Evolutionary conservation across 495 filamentous ascomycete species (phyloP), one percentile per base, ranked within the genome.

Genomic region (Aspergillus biplanus): DNA sequence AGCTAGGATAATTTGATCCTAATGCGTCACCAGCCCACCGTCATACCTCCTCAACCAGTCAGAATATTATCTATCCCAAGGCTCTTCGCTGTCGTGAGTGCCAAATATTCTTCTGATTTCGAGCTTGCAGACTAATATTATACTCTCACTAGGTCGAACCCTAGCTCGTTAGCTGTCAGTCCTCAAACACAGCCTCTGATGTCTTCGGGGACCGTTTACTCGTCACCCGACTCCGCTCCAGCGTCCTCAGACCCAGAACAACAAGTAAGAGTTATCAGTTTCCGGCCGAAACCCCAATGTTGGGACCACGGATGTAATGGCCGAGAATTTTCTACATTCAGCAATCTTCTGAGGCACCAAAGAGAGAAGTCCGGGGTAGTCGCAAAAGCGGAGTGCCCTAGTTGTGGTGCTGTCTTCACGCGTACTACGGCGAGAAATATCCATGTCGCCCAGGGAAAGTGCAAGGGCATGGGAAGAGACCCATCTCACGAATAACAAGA

Each of bases 301-400:
- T 97, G 91, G 91, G 93, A 97, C 52, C 93, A 97, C 67, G 93
- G 92, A 8, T 97, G 93, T 82, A 96, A 96, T 69, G 93, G 93
- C 33, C 88, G 93, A 15, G 90, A 95, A 67, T 97, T 97, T 72
- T 96, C 92, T 2, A 97, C 93, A 12, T 97, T 97, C 71, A 96
- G 92, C 86, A 97, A 97, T 72, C 84, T 97, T 0, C 82, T 97
- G 6, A 84, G 93, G 42, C 93, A 97, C 70, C 93, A 97, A 71
- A 86, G 93, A n/a, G 93, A 97, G 72, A 96, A 95, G 72, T 94
- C 91, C 2, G 93, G 93, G 8, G 91, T 90, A 16, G 92, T 93
- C 39, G 79, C 89, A 9, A 96, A 96, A 73, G 91, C 92, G 13
- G 87, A 87, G 47, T 97, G 93, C 66, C 92, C 91, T 15, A 86